Evolutionary conservation across 305 asterid species (phyloP).

Genomic region (Nicotiana rustica): DNA sequence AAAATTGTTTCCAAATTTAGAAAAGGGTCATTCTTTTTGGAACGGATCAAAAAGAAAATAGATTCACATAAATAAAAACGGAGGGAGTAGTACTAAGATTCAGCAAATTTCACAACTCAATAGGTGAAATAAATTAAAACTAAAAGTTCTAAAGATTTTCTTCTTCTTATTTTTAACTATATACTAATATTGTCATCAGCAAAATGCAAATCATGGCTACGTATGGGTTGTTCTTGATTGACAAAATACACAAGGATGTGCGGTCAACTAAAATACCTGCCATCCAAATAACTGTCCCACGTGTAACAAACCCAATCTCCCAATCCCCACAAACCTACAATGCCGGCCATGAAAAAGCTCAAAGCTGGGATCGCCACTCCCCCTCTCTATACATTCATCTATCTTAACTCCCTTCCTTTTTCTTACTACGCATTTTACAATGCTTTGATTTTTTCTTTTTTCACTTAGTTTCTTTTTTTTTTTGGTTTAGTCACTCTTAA

Average conservation of each 20-base stretch:
- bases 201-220: too few species aligned
- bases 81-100: too few species aligned
- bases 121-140: too few species aligned
- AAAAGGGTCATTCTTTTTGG: too few species aligned
- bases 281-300: slow-evolving; percentile 36
- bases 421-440: slow-evolving; percentile 58
- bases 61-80: too few species aligned
- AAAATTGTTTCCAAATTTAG: too few species aligned
- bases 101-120: too few species aligned
- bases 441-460: slow-evolving; percentile 34
- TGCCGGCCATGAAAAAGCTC: slow-evolving; percentile 50
- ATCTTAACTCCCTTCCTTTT: slow-evolving; percentile 51
- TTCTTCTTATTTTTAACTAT: too few species aligned
- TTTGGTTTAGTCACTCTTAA: slow-evolving; percentile 6
- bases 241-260: background rate
- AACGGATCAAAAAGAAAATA: too few species aligned
- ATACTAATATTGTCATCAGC: too few species aligned
- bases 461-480: slow-evolving; percentile 8
- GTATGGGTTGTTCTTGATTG: background rate
- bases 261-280: slow-evolving; percentile 30
- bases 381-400: slow-evolving; percentile 39
- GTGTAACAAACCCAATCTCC: slow-evolving; percentile 41
- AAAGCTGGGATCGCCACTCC: slow-evolving; percentile 51
- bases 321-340: slow-evolving; percentile 49
- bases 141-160: too few species aligned